Evolutionary conservation across 129 eudicot species (phyloP), one percentile per base, ranked within the genome.

Genomic region (Pittosporum tobira): DNA sequence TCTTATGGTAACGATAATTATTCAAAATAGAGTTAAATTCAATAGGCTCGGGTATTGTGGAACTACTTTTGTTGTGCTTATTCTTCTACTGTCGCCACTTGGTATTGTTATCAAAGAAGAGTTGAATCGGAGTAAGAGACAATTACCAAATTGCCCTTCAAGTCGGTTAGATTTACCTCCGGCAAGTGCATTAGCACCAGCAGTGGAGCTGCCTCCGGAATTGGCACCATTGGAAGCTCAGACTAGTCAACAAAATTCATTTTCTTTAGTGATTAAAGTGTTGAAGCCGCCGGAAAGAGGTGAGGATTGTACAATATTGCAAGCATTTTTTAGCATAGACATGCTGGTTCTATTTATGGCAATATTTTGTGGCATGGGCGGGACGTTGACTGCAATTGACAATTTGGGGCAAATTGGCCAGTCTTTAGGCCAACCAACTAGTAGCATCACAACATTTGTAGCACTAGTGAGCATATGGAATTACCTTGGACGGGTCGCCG

Each of bases 391-490:
- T 0, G 96, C 93, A 9, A 83, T 87, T 13, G 88, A 87, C 55
- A 87, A 87, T n/a, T n/a, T n/a, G n/a, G n/a, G n/a, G n/a, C n/a
- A n/a, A n/a, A n/a, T n/a, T n/a, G n/a, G n/a, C n/a, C 36, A 67
- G 16, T 66, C 96, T 0, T 72, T 87, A 16, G 93, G 88, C 29
- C 83, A 87, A 57, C 88, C 88, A 1, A 62, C 21, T 0, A 71
- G 51, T 1, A 80, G 80, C 52, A 75, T 83, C 44, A 66, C 81
- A 28, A 87, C 96, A n/a, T 87, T 87, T n/a, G 77, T 87, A 10
- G 63, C 83, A 1, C 74, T 87, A 2, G 91, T 87, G 49, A 87
- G 96, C 60, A 87, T 87, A 27, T 87, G 96, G 96, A 83, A 77
- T 36, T 82, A 77, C 29, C 63, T 83, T 40, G 93, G 96, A 2